These are phyloP conservation scores for Symbiodinium natans DNA, from an alignment of 73 alveolate genomes.

Conservation along the genomic window DNA sequence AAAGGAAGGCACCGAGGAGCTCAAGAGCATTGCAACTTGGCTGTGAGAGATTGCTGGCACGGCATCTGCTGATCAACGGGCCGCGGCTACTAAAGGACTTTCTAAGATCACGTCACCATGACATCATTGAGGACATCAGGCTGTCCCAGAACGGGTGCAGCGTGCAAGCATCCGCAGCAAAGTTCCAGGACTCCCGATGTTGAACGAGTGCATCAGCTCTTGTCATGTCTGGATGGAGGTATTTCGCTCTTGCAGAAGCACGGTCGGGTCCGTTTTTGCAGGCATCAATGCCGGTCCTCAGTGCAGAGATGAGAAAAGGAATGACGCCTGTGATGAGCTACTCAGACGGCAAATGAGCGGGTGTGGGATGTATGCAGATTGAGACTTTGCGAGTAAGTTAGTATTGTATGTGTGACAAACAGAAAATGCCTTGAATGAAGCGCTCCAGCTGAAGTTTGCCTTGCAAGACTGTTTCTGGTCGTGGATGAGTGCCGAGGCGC, in stretches of 20 bases:
- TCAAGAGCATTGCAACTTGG: neutral
- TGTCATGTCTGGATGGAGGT: too few species aligned
- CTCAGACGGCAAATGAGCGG: neutral
- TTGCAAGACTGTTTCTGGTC: too few species aligned
- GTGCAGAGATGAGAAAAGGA: neutral
- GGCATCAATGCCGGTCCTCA: neutral
- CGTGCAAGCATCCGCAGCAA: neutral
- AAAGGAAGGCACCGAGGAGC: slow-evolving; percentile 18
- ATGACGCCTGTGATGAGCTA: neutral
- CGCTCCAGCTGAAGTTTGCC: too few species aligned
- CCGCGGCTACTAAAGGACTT: neutral
- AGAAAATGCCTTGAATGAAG: too few species aligned
- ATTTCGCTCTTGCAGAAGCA: neutral
- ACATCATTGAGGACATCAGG: neutral
- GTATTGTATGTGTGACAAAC: neutral
- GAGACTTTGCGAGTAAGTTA: too few species aligned
- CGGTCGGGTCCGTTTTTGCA: neutral
- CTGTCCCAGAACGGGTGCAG: neutral
- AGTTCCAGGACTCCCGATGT: neutral
- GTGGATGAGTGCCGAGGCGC: too few species aligned
- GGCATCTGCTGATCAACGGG: neutral
- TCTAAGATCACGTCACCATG: neutral
- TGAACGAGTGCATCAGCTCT: too few species aligned
- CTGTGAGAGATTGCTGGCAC: neutral
- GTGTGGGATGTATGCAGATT: neutral